Conservation (phyloP, 768 basidiomycete genomes). For the Zangia roseola region DNA sequence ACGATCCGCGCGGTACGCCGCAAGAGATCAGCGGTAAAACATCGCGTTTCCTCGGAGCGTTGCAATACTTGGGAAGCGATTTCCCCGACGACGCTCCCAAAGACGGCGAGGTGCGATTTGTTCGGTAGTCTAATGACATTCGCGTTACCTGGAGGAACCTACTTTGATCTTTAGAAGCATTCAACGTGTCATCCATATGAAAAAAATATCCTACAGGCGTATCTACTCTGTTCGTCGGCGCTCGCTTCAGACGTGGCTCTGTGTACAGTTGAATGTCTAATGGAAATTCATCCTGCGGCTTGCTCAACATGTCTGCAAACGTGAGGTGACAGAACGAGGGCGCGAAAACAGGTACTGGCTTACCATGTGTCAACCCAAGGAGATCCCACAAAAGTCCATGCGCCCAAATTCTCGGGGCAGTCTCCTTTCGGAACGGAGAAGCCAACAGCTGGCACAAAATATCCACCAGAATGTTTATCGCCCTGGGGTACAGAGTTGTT, state of each 20-base stretch:
- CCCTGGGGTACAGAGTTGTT: conserved; percentile 45
- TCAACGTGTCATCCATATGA: neutral
- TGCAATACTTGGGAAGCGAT: conserved; percentile 42
- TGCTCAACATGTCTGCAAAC: conserved; percentile 35
- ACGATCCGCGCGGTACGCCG: conserved; percentile 41
- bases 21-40: conserved; percentile 50
- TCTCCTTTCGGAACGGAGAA: conserved; percentile 21
- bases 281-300: conserved; percentile 37
- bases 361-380: conserved; percentile 14
- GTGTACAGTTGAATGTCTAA: conserved; percentile 41
- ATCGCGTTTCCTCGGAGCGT: conserved; percentile 43
- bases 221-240: conserved; percentile 31
- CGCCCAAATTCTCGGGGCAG: conserved; percentile 16
- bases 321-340: conserved; percentile 3
- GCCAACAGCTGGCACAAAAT: conserved; percentile 40
- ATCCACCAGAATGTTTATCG: conserved; percentile 41
- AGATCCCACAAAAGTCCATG: conserved; percentile 22
- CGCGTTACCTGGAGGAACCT: conserved; percentile 36
- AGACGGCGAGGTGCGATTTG: conserved; percentile 41
- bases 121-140: conserved; percentile 39
- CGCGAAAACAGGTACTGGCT: neutral
- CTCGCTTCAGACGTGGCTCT: conserved; percentile 34
- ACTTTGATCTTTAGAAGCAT: conserved; percentile 13
- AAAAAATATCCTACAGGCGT: conserved; percentile 31
- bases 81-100: conserved; percentile 48